Evolutionary conservation across 306 rosid species (phyloP).

Genomic region (Gillenia trifoliata): DNA sequence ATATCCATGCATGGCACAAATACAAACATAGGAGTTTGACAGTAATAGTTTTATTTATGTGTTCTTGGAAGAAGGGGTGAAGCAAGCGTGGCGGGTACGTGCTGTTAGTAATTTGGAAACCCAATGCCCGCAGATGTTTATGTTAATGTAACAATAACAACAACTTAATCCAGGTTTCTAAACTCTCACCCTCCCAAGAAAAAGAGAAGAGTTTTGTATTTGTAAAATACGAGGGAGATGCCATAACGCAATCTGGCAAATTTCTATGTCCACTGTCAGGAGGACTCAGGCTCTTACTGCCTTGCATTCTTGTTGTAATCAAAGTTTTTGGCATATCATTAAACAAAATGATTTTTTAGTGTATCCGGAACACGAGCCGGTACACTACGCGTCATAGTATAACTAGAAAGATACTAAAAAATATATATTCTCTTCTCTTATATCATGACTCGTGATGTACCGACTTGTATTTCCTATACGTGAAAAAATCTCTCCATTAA

Average conservation of each 20-base stretch:
- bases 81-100: constrained; percentile 66
- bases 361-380: accelerated
- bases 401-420: no score
- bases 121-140: constrained; percentile 20
- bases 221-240: not conserved
- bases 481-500: no score
- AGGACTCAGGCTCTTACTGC: not conserved
- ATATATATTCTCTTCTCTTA: no score
- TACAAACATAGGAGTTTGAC: not conserved
- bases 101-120: constrained; percentile 28
- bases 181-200: not conserved
- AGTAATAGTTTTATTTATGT: not conserved
- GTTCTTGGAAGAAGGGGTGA: constrained; percentile 24
- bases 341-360: accelerated
- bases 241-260: not conserved
- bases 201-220: not conserved
- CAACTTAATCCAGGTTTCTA: not conserved
- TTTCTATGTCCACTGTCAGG: not conserved
- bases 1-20: not conserved
- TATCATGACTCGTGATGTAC: accelerated
- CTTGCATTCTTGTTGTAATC: not conserved
- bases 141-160: not conserved
- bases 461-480: no score
- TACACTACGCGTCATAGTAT: accelerated
- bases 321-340: not conserved